Percentiles rank a stretch among this genome's conserved stretches.
phyloP scores from a whole-genome alignment of 2,329 filamentous ascomycete species.

The Paradendryphiella salina region DNA sequence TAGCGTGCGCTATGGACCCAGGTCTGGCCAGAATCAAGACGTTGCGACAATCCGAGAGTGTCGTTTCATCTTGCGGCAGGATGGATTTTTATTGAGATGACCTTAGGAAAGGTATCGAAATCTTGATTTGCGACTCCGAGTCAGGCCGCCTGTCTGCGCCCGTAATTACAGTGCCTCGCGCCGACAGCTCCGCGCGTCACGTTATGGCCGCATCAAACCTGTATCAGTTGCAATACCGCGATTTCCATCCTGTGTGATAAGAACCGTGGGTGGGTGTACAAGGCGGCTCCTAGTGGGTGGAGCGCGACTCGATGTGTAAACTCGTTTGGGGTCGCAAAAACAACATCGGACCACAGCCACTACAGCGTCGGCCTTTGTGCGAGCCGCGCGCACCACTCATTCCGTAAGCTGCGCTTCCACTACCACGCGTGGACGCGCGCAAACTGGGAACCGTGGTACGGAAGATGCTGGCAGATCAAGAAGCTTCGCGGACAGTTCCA shows the following conservation, averaged over 20 bases:
- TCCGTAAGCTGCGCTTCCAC: slow-evolving; percentile 5
- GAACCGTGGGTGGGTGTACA: slow-evolving; percentile 9
- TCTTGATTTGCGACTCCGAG: slow-evolving; percentile 3
- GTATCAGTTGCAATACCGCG: too few relatives aligned
- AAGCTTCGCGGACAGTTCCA: slow-evolving; percentile 3
- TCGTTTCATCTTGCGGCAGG: slow-evolving; percentile 27
- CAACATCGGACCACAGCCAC: slow-evolving; percentile 26
- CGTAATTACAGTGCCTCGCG: neutral
- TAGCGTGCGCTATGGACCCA: slow-evolving; percentile 17
- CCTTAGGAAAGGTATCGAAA: slow-evolving; percentile 4
- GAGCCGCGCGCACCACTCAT: slow-evolving; percentile 4
- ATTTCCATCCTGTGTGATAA: neutral
- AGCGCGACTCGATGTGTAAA: slow-evolving; percentile 14
- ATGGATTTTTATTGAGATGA: slow-evolving; percentile 9
- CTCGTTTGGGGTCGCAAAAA: slow-evolving; percentile 15
- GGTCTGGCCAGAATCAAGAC: slow-evolving; percentile 26
- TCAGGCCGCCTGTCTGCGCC: neutral
- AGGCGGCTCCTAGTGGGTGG: slow-evolving; percentile 2
- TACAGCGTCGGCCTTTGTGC: slow-evolving; percentile 7
- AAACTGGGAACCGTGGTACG: slow-evolving; percentile 7
- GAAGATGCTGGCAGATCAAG: slow-evolving; percentile 5
- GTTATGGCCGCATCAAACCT: neutral
- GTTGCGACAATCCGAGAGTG: slow-evolving; percentile 10
- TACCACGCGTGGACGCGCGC: slow-evolving; percentile 19
- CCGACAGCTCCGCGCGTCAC: neutral